These are phyloP conservation scores for Tolypocladium pustulatum DNA, from an alignment of 2,329 filamentous ascomycete genomes.

Conservation along the genomic window DNA sequence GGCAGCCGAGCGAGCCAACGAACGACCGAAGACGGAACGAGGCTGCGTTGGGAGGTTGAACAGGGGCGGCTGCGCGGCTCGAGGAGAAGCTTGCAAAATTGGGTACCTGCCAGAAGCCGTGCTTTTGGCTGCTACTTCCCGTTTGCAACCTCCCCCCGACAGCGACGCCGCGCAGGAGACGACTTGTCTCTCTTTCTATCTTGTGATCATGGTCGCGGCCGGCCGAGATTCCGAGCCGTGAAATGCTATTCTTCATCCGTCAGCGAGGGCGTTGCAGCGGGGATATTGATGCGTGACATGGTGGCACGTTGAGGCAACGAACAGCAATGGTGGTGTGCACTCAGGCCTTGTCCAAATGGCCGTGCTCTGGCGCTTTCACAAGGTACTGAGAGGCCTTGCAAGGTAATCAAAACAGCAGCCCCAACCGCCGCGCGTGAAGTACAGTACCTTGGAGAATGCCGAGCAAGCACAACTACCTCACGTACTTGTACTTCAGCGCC, in stretches of 20 bases:
- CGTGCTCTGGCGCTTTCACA: no score
- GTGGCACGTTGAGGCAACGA: neutral
- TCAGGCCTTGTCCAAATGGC: neutral
- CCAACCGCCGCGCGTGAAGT: neutral
- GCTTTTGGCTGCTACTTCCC: neutral
- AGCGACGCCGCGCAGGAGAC: neutral
- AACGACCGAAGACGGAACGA: neutral
- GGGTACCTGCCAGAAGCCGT: neutral
- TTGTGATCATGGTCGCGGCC: neutral
- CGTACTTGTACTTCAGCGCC: no score
- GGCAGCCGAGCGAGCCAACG: neutral
- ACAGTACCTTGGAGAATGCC: no score
- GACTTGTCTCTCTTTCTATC: neutral
- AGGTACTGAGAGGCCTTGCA: no score
- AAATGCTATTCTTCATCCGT: neutral
- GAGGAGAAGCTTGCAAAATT: neutral
- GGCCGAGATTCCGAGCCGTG: neutral
- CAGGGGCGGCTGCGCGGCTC: neutral
- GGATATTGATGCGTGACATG: neutral
- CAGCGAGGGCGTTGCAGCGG: neutral
- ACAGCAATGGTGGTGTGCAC: neutral
- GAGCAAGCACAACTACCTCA: neutral
- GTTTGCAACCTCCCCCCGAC: neutral
- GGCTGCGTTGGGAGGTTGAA: neutral
- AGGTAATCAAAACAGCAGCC: no score